Conservation (phyloP, 192 early-diverging fungal genomes). For the Diversispora epigaea region DNA sequence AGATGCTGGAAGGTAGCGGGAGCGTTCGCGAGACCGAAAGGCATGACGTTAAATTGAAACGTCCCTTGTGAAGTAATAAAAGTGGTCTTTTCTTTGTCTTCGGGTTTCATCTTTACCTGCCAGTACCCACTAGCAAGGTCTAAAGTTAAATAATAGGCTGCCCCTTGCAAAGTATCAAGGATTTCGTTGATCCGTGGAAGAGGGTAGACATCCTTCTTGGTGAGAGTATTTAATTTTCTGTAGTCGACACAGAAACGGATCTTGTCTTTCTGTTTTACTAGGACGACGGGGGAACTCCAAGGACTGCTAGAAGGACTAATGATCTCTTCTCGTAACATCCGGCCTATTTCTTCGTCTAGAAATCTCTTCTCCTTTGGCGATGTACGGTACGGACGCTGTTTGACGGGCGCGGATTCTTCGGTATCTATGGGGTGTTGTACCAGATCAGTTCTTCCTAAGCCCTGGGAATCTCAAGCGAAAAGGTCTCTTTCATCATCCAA, state of each 20-base stretch:
- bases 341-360: constrained; percentile 26
- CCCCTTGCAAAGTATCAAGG: constrained; percentile 35
- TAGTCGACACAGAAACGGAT: constrained; percentile 47
- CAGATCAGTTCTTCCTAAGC: background rate
- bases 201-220: constrained; percentile 48
- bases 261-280: constrained; percentile 15
- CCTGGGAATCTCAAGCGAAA: background rate
- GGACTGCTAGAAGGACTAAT: constrained; percentile 42
- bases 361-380: background rate
- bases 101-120: constrained; percentile 38
- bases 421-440: background rate
- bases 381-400: background rate
- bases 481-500: too few relatives aligned
- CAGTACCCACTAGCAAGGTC: constrained; percentile 43
- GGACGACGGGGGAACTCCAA: constrained; percentile 36
- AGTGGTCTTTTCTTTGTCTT: constrained; percentile 13
- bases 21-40: constrained; percentile 29
- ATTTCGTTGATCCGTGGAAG: constrained; percentile 51
- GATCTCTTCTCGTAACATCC: constrained; percentile 42
- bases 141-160: constrained; percentile 42
- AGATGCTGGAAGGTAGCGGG: constrained; percentile 10
- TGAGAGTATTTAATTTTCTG: constrained; percentile 47
- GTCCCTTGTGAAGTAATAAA: constrained; percentile 26
- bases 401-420: background rate
- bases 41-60: constrained; percentile 36